Evolutionary conservation across 2,329 filamentous ascomycete genomes (phyloP).

Genomic region (Colletotrichum caudatum): DNA sequence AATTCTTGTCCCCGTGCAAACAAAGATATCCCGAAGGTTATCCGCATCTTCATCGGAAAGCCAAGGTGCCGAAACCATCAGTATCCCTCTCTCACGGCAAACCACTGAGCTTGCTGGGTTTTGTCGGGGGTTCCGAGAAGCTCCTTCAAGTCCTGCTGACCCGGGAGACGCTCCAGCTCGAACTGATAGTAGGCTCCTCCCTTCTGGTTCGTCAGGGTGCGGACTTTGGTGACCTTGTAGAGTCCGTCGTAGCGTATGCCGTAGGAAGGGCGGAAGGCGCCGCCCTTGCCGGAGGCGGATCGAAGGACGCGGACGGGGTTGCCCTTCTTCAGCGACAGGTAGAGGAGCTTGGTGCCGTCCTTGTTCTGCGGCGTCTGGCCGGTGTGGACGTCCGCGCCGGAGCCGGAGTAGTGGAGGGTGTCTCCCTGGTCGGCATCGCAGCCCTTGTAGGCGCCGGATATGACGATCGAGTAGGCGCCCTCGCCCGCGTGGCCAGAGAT

Average conservation of each 20-base stretch:
- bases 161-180: neutral
- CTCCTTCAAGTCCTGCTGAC: neutral
- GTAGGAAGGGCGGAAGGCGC: neutral
- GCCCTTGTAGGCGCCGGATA: slow-evolving; percentile 53
- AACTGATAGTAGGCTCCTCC: neutral
- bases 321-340: neutral
- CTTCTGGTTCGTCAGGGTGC: neutral
- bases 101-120: neutral
- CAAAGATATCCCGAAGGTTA: neutral
- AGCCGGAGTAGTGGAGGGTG: slow-evolving; percentile 46
- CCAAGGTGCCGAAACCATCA: neutral
- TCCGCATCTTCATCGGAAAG: neutral
- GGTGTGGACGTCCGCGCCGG: slow-evolving; percentile 24
- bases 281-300: neutral
- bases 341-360: neutral
- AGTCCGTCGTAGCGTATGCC: neutral
- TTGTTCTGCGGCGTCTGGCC: neutral
- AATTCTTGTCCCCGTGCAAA: neutral
- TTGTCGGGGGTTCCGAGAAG: neutral
- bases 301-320: neutral
- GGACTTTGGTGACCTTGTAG: neutral
- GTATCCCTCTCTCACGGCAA: neutral
- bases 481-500: slow-evolving; percentile 60
- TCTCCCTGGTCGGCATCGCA: slow-evolving; percentile 46
- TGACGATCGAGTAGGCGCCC: slow-evolving; percentile 68